Conservation (phyloP, 192 early-diverging fungal species). For the Linderina pennispora region DNA sequence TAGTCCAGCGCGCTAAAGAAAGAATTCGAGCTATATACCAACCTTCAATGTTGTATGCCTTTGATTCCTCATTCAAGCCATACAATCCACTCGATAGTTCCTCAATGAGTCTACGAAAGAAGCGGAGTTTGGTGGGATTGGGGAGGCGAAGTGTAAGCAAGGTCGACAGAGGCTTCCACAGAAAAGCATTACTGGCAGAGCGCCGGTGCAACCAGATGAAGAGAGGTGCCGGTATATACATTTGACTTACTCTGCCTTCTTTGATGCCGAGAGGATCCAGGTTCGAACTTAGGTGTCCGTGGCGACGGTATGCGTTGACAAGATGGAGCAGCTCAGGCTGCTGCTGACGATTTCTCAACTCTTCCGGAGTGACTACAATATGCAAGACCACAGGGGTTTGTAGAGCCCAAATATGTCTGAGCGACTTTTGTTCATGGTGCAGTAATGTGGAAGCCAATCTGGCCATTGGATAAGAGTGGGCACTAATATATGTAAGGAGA, state of each 20-base stretch:
- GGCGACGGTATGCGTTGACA: conserved; percentile 68
- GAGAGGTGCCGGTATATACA: too few relatives aligned
- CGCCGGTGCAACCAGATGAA: too few relatives aligned
- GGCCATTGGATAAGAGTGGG: conserved; percentile 2
- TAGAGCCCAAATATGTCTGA: not conserved
- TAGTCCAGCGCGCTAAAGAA: too few relatives aligned
- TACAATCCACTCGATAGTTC: conserved; percentile 59
- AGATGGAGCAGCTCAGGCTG: conserved; percentile 80
- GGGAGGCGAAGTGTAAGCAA: too few relatives aligned
- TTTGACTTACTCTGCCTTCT: conserved; percentile 39
- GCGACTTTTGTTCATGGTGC: too few relatives aligned
- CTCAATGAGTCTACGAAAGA: conserved; percentile 53
- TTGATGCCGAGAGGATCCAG: conserved; percentile 81
- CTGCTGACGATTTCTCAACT: conserved; percentile 73
- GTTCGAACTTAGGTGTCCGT: conserved; percentile 75
- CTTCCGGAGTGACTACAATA: conserved; percentile 40
- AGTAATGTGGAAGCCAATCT: too few relatives aligned
- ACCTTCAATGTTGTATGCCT: conserved; percentile 25
- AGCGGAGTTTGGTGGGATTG: conserved; percentile 37
- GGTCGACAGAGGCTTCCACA: too few relatives aligned
- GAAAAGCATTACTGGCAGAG: too few relatives aligned
- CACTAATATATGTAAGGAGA: not conserved
- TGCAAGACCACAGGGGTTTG: not conserved
- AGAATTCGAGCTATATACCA: not conserved
- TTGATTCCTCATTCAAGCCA: conserved; percentile 61